These are phyloP conservation scores for Choiromyces venosus DNA, from an alignment of 495 filamentous ascomycete genomes.

Conservation along the genomic window DNA sequence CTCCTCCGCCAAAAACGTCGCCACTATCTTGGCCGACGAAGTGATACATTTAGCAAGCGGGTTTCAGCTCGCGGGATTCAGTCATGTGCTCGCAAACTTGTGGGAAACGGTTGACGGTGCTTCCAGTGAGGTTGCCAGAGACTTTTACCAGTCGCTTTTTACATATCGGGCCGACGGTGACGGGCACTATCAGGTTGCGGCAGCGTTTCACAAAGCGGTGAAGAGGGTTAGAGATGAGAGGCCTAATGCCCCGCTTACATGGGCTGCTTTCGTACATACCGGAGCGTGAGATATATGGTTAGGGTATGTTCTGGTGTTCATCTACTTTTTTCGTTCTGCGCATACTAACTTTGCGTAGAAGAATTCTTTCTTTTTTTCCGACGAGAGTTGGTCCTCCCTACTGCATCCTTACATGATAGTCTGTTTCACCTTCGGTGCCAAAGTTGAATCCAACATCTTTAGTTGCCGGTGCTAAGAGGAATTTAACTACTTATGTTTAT, in stretches of 20 bases:
- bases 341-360: too few relatives aligned
- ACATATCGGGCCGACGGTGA: background rate
- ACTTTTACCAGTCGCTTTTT: conserved; percentile 22
- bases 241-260: conserved; percentile 1
- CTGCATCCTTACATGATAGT: too few relatives aligned
- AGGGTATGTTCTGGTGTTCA: too few relatives aligned
- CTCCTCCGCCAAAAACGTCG: conserved; percentile 32
- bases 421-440: too few relatives aligned
- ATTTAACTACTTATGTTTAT: too few relatives aligned
- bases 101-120: conserved; percentile 31
- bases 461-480: too few relatives aligned
- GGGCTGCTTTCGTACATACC: conserved; percentile 29
- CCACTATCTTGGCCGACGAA: conserved; percentile 33
- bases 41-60: conserved; percentile 40
- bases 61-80: conserved; percentile 43
- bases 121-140: conserved; percentile 11
- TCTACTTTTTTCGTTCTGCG: too few relatives aligned
- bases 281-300: too few relatives aligned
- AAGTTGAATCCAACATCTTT: too few relatives aligned
- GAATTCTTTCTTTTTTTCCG: too few relatives aligned
- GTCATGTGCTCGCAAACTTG: conserved; percentile 43
- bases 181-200: conserved; percentile 8
- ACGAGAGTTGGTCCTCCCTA: too few relatives aligned
- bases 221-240: conserved; percentile 18
- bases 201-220: conserved; percentile 26